Evolutionary conservation across 805 yeast species (phyloP).

Genomic region (Lipomyces kockii): DNA sequence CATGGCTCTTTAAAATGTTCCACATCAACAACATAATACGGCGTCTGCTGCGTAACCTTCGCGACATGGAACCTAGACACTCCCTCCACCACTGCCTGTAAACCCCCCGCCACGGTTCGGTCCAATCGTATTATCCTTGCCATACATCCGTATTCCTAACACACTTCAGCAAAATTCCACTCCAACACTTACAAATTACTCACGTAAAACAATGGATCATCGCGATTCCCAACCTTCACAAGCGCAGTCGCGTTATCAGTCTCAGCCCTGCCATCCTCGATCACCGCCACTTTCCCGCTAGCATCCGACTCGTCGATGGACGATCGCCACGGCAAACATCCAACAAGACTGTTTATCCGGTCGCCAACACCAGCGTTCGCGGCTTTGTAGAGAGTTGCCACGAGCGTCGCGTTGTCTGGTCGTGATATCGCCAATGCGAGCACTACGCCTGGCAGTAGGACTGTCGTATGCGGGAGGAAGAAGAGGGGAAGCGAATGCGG

Average conservation of each 20-base stretch:
- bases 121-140: constrained; percentile 38
- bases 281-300: neutral
- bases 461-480: constrained; percentile 26
- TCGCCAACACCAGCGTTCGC: neutral
- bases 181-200: neutral
- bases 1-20: constrained; percentile 7
- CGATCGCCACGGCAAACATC: constrained; percentile 15
- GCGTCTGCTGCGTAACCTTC: constrained; percentile 17
- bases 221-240: neutral
- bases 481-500: constrained; percentile 21
- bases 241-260: constrained; percentile 6
- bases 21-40: constrained; percentile 16
- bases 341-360: constrained; percentile 8
- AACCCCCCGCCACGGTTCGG: constrained; percentile 22
- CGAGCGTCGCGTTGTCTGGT: constrained; percentile 25
- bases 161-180: too few relatives aligned
- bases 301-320: neutral
- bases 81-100: constrained; percentile 38
- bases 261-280: neutral
- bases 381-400: constrained; percentile 8
- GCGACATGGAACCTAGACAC: constrained; percentile 31
- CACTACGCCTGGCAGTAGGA: constrained; percentile 26
- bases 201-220: constrained; percentile 14
- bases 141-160: constrained; percentile 32
- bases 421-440: constrained; percentile 19